Conservation (phyloP, 1,284 basidiomycete species). For the Ustilago esculenta region DNA sequence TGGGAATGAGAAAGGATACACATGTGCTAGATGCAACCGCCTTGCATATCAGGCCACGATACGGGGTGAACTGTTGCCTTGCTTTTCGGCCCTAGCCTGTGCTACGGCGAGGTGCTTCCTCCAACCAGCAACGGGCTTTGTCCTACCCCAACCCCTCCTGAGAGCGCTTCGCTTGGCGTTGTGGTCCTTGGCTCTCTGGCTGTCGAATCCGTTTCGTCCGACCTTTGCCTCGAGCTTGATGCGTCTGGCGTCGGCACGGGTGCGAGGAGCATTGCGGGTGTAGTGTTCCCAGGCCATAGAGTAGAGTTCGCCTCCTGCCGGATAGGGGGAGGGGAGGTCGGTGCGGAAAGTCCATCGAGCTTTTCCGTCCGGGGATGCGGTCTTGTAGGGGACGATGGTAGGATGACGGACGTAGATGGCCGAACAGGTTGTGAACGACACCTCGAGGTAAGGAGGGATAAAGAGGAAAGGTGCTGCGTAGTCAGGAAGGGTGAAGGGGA, state of each 20-base stretch:
- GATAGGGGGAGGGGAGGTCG: conserved; percentile 64
- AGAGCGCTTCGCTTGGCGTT: conserved; percentile 47
- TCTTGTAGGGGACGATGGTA: conserved; percentile 78
- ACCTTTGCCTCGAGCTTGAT: conserved; percentile 53
- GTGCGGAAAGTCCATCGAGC: conserved; percentile 48
- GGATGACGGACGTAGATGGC: conserved; percentile 94
- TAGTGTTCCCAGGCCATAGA: conserved; percentile 65
- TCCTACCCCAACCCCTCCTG: conserved; percentile 58
- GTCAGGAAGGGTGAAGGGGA: conserved; percentile 80
- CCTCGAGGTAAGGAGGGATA: conserved; percentile 93
- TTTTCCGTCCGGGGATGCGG: conserved; percentile 4
- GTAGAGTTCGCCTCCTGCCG: conserved; percentile 61
- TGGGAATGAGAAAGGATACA: too few relatives aligned
- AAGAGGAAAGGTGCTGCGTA: conserved; percentile 93
- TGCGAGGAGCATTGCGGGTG: conserved; percentile 60
- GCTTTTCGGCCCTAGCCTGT: conserved; percentile 2
- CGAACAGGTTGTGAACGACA: conserved; percentile 89
- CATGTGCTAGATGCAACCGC: too few relatives aligned
- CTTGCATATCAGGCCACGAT: conserved; percentile 14
- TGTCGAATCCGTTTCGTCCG: conserved; percentile 53
- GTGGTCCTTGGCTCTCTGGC: conserved; percentile 53
- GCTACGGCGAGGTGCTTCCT: conserved; percentile 34
- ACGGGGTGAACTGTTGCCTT: not conserved
- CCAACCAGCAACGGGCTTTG: conserved; percentile 39
- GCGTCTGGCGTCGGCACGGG: conserved; percentile 57